Evolutionary conservation across 2,329 filamentous ascomycete genomes (phyloP).

Genomic region (Mariannaea elegans): DNA sequence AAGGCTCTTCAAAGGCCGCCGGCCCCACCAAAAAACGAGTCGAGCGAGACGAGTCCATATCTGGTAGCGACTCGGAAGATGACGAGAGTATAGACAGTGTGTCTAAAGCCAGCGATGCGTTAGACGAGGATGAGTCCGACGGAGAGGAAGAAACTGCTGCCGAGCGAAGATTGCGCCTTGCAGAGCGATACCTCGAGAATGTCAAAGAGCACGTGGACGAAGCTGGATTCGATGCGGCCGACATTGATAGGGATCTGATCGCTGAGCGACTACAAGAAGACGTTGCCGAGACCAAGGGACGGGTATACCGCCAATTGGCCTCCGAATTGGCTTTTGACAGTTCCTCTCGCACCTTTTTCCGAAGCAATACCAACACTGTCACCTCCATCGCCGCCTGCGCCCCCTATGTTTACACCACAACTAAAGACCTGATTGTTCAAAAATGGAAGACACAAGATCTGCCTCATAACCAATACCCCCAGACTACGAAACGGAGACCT

Average conservation of each 20-base stretch:
- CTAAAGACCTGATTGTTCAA: slow-evolving; percentile 83
- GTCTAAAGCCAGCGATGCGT: slow-evolving; percentile 56
- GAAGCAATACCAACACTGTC: slow-evolving; percentile 78
- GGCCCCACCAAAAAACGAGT: slow-evolving; percentile 56
- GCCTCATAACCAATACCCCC: slow-evolving; percentile 66
- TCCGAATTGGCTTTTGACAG: slow-evolving; percentile 74
- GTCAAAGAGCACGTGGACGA: slow-evolving; percentile 85
- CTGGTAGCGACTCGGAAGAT: slow-evolving; percentile 80
- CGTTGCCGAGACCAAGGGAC: slow-evolving; percentile 89
- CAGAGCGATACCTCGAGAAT: slow-evolving; percentile 92
- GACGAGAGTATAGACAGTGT: slow-evolving; percentile 57
- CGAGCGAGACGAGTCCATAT: slow-evolving; percentile 79
- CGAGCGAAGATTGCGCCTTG: slow-evolving; percentile 84
- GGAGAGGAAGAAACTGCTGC: slow-evolving; percentile 88
- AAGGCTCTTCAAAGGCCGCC: slow-evolving; percentile 51
- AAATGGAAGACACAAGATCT: slow-evolving; percentile 88
- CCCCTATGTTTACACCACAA: slow-evolving; percentile 87
- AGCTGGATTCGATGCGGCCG: slow-evolving; percentile 87
- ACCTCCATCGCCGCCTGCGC: slow-evolving; percentile 83
- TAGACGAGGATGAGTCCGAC: slow-evolving; percentile 63
- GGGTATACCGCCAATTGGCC: slow-evolving; percentile 84
- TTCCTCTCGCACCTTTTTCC: slow-evolving; percentile 76
- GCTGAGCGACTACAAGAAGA: slow-evolving; percentile 91
- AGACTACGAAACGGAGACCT: slow-evolving; percentile 66
- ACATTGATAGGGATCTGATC: slow-evolving; percentile 92